These are phyloP conservation scores for Trypanosoma caninum DNA, from an alignment of 208 protist genomes.

Conservation along the genomic window DNA sequence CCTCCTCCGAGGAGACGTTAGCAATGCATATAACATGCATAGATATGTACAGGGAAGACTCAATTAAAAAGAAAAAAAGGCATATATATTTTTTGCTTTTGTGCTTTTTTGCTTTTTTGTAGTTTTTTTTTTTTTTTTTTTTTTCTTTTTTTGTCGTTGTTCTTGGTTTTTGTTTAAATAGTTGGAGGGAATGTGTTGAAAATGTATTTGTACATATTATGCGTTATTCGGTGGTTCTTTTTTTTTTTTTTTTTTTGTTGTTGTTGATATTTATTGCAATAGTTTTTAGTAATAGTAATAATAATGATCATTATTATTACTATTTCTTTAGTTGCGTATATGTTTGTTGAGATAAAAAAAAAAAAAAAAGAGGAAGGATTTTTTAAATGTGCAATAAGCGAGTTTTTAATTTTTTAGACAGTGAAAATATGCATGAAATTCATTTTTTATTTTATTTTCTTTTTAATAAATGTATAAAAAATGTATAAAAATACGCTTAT, in stretches of 20 bases:
- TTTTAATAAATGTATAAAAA: too few species aligned
- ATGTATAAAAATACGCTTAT: too few species aligned
- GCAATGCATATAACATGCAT: conserved; percentile 2
- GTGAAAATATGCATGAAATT: not conserved
- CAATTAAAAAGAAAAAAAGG: not conserved
- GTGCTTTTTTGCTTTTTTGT: not conserved
- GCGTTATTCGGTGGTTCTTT: not conserved
- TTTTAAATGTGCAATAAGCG: too few species aligned
- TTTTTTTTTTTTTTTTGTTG: not conserved
- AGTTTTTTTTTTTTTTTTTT: not conserved
- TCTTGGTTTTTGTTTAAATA: not conserved
- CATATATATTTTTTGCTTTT: not conserved
- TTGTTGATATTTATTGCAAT: not conserved
- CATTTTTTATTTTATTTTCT: conserved; percentile 10
- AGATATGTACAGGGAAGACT: too few species aligned
- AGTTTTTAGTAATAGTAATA: too few species aligned
- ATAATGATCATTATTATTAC: too few species aligned
- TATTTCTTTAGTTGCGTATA: too few species aligned
- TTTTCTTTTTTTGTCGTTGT: conserved; percentile 4
- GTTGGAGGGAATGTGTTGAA: not conserved
- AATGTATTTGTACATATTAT: not conserved
- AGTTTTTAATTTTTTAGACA: not conserved
- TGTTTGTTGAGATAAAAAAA: too few species aligned
- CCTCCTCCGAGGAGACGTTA: conserved; percentile 64
- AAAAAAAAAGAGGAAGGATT: too few species aligned